Evolutionary conservation across 352 stramenopile genomes (phyloP).

Genomic region (Pythium plurisporium): DNA sequence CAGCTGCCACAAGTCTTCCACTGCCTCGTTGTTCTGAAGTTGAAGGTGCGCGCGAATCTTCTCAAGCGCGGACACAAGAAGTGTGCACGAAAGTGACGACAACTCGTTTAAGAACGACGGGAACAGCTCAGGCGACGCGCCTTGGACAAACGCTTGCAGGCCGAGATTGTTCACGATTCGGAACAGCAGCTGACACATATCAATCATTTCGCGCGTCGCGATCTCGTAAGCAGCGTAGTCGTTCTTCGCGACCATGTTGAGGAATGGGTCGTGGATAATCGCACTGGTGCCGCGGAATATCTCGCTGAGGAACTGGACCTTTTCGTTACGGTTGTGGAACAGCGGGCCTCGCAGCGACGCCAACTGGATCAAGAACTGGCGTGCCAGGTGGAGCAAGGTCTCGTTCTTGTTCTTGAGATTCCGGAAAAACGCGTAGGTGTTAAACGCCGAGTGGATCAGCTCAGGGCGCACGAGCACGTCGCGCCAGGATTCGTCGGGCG

Average conservation of each 20-base stretch:
- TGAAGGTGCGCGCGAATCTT: slow-evolving; percentile 56
- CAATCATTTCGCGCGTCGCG: slow-evolving; percentile 75
- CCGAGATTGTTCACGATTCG: slow-evolving; percentile 76
- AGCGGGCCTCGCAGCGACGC: slow-evolving; percentile 68
- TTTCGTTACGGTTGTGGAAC: slow-evolving; percentile 57
- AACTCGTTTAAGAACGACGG: slow-evolving; percentile 62
- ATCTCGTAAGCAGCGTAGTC: slow-evolving; percentile 65
- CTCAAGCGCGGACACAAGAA: slow-evolving; percentile 60
- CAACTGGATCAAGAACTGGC: slow-evolving; percentile 78
- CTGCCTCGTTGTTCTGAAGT: slow-evolving; percentile 35
- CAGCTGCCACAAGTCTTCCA: slow-evolving; percentile 81
- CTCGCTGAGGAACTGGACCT: slow-evolving; percentile 64
- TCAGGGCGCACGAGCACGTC: slow-evolving; percentile 58
- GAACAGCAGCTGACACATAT: slow-evolving; percentile 78
- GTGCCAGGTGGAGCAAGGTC: slow-evolving; percentile 64
- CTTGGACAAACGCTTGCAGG: slow-evolving; percentile 41
- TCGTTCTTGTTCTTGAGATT: slow-evolving; percentile 66
- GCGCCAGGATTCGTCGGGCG: slow-evolving; percentile 62
- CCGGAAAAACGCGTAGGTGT: slow-evolving; percentile 80
- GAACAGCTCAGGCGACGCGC: slow-evolving; percentile 39
- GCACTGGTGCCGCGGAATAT: slow-evolving; percentile 62
- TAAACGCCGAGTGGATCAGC: slow-evolving; percentile 83
- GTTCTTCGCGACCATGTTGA: slow-evolving; percentile 61
- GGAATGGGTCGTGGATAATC: slow-evolving; percentile 64
- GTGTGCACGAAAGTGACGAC: slow-evolving; percentile 58